These are phyloP conservation scores for Rhinocladiella similis DNA, from an alignment of 2,329 filamentous ascomycete genomes.

Conservation along the genomic window DNA sequence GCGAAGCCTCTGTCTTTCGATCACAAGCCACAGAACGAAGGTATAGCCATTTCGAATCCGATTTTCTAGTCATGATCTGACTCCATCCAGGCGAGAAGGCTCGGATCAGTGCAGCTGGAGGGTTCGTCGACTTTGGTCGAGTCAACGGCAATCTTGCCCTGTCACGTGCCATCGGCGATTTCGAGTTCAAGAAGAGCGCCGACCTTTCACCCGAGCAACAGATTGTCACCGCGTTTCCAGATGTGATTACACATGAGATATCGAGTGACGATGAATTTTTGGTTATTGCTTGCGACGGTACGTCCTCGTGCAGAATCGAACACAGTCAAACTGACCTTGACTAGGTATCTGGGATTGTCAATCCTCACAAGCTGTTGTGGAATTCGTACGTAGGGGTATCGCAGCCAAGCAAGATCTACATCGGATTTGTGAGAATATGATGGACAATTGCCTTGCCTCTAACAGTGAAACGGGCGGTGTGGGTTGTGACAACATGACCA, in stretches of 20 bases:
- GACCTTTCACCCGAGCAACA: constrained; percentile 97
- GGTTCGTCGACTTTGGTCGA: constrained; percentile 96
- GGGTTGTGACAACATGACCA: constrained; percentile 99
- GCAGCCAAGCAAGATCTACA: constrained; percentile 93
- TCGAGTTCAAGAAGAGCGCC: constrained; percentile 99
- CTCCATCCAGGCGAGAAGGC: constrained; percentile 77
- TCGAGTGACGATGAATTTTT: constrained; percentile 94
- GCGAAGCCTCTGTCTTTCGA: constrained; percentile 98
- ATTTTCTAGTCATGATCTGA: constrained; percentile 19
- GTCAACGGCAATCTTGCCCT: constrained; percentile 97
- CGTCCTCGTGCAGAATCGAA: constrained; percentile 32
- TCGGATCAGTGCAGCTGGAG: constrained; percentile 90
- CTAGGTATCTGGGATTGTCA: constrained; percentile 99
- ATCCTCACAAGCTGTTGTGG: constrained; percentile 93
- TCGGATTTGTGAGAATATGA: constrained; percentile 99
- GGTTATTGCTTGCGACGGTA: constrained; percentile 89
- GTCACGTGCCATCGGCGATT: constrained; percentile 96
- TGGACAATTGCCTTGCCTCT: constrained; percentile 98
- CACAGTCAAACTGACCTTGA: constrained; percentile 9
- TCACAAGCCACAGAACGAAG: constrained; percentile 98
- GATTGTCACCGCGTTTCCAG: constrained; percentile 95
- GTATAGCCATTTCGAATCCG: constrained; percentile 47
- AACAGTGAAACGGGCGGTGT: constrained; percentile 98
- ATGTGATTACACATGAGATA: constrained; percentile 88
- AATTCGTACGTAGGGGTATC: constrained; percentile 95